Evolutionary conservation across 2,329 filamentous ascomycete genomes (phyloP).

Genomic region (Pseudogymnoascus sp.): DNA sequence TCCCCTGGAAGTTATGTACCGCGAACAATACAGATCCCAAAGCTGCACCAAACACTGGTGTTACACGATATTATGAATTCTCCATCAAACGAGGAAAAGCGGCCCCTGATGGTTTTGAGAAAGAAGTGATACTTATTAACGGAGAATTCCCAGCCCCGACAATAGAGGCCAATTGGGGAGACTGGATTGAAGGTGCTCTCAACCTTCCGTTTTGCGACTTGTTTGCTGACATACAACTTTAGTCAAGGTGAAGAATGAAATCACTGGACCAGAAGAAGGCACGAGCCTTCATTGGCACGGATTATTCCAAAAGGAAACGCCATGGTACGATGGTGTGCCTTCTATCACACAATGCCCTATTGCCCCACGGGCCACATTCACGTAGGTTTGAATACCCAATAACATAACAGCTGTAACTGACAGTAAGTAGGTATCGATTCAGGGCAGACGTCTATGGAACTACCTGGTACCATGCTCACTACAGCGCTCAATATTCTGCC

Average conservation of each 20-base stretch:
- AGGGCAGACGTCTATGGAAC: constrained; percentile 35
- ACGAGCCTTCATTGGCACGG: constrained; percentile 44
- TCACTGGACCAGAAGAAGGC: constrained; percentile 32
- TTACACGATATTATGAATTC: constrained; percentile 29
- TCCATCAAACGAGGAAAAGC: constrained; percentile 18
- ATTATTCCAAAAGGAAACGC: constrained; percentile 33
- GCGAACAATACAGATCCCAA: constrained; percentile 31
- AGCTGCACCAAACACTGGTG: constrained; percentile 32
- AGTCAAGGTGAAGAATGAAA: constrained; percentile 30
- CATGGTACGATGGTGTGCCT: constrained; percentile 36
- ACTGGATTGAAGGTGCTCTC: constrained; percentile 15
- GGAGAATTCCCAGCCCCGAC: constrained; percentile 29
- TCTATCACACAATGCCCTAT: constrained; percentile 57
- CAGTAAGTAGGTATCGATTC: constrained; percentile 24
- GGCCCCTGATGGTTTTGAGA: constrained; percentile 25
- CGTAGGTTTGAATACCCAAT: not conserved
- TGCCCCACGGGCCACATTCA: constrained; percentile 31
- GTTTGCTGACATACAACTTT: constrained; percentile 13
- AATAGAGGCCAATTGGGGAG: constrained; percentile 33
- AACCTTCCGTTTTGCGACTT: not conserved
- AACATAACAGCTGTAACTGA: not conserved
- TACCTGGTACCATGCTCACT: constrained; percentile 55
- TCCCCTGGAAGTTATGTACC: constrained; percentile 42
- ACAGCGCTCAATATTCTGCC: constrained; percentile 34
- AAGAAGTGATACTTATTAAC: constrained; percentile 28